Evolutionary conservation across 352 stramenopile species (phyloP), one percentile per base, ranked within the genome.

Genomic region (Lagenidium sp.): DNA sequence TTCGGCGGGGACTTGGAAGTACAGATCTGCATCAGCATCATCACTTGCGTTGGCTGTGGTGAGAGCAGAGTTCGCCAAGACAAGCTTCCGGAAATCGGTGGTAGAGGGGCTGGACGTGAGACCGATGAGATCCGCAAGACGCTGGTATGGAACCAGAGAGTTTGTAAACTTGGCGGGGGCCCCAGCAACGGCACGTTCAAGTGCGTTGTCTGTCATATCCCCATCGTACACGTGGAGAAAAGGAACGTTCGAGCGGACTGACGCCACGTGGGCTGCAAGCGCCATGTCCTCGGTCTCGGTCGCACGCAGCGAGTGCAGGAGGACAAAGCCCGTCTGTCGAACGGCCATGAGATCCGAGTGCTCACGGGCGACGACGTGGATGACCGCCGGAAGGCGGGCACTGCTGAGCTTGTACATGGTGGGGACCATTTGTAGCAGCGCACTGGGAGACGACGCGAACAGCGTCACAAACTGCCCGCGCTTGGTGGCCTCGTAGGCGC

Each of bases 141-240:
- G 65, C 56, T 86, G 63, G 57, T 86, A 88, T 18, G 73, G 50
- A 15, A 88, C 73, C 22, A 85, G 65, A 32, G 69, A 65, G 54
- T 68, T 70, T 50, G 37, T 73, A 50, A 79, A 85, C 49, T 90
- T 81, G 61, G 54, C 61, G 19, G 65, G 45, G 12, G 60, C 53
- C 4, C 55, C 41, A 2, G 65, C 67, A 2, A 68, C 58, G n/a
- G 55, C 49, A 36, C 63, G 67, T 44, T 84, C 62, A 19, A 96
- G 46, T 42, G 74, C 64, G 56, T 95, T 95, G 47, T 94, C 85
- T 22, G 70, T 57, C 68, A 96, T 86, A 53, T 97, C 81, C 35
- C 84, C 86, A 65, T 97, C 89, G 65, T 95, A 96, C 21, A 97
- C 94, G 63, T 97, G 85, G 32, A 97, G 50, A 50, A 97, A 95